Base-by-base conservation (phyloP, 108 stramenopile genomes). In the Fragilaria crotonensis region DNA sequence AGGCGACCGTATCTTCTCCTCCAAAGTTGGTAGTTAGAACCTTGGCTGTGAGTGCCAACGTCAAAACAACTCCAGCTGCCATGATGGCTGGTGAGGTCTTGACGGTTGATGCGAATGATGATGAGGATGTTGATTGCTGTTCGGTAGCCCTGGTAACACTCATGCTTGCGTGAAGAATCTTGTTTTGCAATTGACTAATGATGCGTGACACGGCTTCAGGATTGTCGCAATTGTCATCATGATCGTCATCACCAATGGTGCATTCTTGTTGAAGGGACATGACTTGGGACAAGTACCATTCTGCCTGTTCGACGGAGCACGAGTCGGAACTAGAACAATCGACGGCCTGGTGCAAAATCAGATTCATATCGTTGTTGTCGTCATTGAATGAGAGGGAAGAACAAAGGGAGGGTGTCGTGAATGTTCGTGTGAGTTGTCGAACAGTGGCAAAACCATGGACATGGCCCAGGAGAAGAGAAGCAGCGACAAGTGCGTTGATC, bases 251-350 rank as follows among this genome's bases (percentile, higher is more conserved):
- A 1, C 66, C 72, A 33, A 64, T 66, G 27, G 67, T 70, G 51
- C 85, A 87, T 0, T 55, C 68, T 19, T 52, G 55, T 46, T 87
- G 80, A 14, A 75, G 29, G 4, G 53, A 67, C 18, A 87, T 45
- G 7, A 87, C 67, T 36, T 77, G 78, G 30, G 71, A 66, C 19
- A 87, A 54, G 48, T 65, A 79, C 1, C 18, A 20, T 36, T 71
- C 67, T 23, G 85, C 79, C 30, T 60, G 63, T 25, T 87, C 82
- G 53, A 83, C 48, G 18, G 76, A 67, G 57, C 85, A 87, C 1
- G 64, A 60, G 23, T 87, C 85, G 0, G 79, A 80, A 60, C 66
- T 3, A 32, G 78, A 79, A 53, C 85, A 87, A 20, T 64, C 68
- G 26, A 45, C 17, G 5, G 75, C 75, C 29, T 62, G 58, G 32